Conservation (phyloP, 345 rosid species). For the Populus deltoides region DNA sequence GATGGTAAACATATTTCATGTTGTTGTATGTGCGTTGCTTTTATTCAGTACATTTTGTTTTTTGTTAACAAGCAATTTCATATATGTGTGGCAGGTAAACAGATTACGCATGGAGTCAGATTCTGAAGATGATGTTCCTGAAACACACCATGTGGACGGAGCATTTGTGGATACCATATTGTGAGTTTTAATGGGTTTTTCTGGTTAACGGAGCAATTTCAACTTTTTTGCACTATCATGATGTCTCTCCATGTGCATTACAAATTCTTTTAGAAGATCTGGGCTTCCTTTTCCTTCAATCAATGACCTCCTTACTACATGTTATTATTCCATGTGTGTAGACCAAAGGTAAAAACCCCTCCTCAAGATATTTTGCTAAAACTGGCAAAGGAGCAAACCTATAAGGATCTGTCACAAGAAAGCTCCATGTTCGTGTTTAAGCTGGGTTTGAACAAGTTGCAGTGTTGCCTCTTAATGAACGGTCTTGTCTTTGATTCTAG, state of each 20-base stretch:
- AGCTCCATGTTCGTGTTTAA: slow-evolving; percentile 82
- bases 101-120: slow-evolving; percentile 61
- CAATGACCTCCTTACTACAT: neutral
- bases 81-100: slow-evolving; percentile 53
- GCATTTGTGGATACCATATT: slow-evolving; percentile 85
- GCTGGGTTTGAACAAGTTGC: slow-evolving; percentile 75
- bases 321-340: slow-evolving; percentile 29
- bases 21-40: neutral
- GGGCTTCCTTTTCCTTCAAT: slow-evolving; percentile 6
- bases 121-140: slow-evolving; percentile 57
- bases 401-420: slow-evolving; percentile 55
- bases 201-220: neutral
- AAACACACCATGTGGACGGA: slow-evolving; percentile 81
- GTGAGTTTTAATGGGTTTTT: slow-evolving; percentile 44
- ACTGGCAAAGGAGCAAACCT: slow-evolving; percentile 69
- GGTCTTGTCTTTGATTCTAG: slow-evolving; percentile 85
- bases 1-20: neutral
- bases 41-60: neutral
- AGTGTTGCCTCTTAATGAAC: slow-evolving; percentile 81
- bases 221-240: neutral
- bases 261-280: neutral
- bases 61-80: neutral
- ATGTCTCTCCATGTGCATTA: neutral
- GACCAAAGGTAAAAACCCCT: slow-evolving; percentile 73
- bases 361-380: slow-evolving; percentile 83